phyloP scores from a whole-genome alignment of 257 asterid genomes.

The Solanum piurae region DNA sequence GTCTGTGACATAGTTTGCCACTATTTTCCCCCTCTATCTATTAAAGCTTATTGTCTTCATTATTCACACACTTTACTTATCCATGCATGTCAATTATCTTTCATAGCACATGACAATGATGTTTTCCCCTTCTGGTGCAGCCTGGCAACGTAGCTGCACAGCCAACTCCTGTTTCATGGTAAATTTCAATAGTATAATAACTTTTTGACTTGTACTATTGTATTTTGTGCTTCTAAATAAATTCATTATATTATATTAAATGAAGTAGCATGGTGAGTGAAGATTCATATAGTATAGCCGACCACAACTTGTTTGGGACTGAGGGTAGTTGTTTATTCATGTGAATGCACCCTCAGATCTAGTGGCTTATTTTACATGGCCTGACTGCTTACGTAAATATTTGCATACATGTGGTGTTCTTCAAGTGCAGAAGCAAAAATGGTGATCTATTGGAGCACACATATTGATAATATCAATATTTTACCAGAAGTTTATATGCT shows the following conservation, averaged over 20 bases:
- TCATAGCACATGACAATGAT: neutral
- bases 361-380: neutral
- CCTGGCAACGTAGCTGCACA: slow-evolving; percentile 57
- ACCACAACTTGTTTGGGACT: neutral
- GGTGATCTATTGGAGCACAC: neutral
- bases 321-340: neutral
- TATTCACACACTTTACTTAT: neutral
- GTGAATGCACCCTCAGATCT: neutral
- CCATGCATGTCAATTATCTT: slow-evolving; percentile 4
- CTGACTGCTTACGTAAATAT: neutral
- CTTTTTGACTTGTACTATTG: neutral
- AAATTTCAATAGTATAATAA: slow-evolving; percentile 6
- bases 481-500: neutral
- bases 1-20: neutral
- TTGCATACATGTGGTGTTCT: neutral
- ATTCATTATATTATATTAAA: neutral
- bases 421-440: neutral
- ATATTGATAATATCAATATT: neutral
- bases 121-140: slow-evolving; percentile 39
- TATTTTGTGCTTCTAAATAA: neutral
- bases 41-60: neutral
- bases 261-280: neutral
- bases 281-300: neutral
- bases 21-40: neutral
- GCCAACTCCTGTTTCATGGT: slow-evolving; percentile 86